phyloP scores from a whole-genome alignment of 495 filamentous ascomycete genomes.

The Penicillium goetzii region DNA sequence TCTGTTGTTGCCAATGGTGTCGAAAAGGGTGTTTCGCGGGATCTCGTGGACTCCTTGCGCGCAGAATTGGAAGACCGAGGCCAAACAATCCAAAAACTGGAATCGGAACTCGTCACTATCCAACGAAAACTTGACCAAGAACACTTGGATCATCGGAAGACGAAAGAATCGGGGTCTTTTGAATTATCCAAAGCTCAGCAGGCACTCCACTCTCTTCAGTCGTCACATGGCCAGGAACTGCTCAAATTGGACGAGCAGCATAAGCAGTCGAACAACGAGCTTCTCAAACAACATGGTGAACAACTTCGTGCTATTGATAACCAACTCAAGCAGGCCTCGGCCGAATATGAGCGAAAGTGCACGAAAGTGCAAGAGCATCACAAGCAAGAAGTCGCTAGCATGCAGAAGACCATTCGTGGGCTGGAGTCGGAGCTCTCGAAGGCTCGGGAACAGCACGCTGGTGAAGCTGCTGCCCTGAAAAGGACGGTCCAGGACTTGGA shows the following conservation, averaged over 20 bases:
- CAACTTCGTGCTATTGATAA: constrained; percentile 52
- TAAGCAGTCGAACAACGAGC: constrained; percentile 45
- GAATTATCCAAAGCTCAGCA: constrained; percentile 70
- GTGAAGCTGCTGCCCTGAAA: constrained; percentile 60
- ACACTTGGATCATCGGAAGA: constrained; percentile 71
- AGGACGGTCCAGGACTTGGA: constrained; percentile 59
- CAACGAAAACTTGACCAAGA: constrained; percentile 75
- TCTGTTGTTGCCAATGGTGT: constrained; percentile 76
- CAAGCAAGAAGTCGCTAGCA: constrained; percentile 65
- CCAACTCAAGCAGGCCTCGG: constrained; percentile 52
- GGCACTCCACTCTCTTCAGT: constrained; percentile 72
- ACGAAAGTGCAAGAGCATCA: constrained; percentile 53
- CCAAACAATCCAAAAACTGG: constrained; percentile 66
- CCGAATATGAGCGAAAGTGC: constrained; percentile 53
- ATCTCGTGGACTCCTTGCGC: constrained; percentile 81
- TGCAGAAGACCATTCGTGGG: constrained; percentile 60
- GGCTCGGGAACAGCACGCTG: constrained; percentile 52
- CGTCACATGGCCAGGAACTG: constrained; percentile 65
- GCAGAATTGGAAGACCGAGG: constrained; percentile 75
- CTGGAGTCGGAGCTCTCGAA: constrained; percentile 66
- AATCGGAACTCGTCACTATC: constrained; percentile 66
- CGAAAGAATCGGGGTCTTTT: constrained; percentile 65
- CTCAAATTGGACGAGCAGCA: constrained; percentile 53
- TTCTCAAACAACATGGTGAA: constrained; percentile 52
- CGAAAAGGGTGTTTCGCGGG: constrained; percentile 80